Conservation (phyloP, 2,329 filamentous ascomycete genomes). For the Cercospora sp. region DNA sequence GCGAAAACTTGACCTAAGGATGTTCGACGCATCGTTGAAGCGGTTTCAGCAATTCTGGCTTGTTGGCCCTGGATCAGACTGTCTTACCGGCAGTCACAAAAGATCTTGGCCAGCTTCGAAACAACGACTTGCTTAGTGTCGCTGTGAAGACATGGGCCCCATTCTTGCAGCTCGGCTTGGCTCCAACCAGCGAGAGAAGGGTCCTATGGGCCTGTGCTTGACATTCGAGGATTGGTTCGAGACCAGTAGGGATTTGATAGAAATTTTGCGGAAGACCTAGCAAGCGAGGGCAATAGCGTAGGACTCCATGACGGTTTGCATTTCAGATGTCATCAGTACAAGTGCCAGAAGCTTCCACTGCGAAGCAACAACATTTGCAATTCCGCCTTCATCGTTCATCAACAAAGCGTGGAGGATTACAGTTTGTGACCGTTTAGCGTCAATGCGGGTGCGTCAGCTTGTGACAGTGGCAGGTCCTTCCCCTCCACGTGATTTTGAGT, state of each 20-base stretch:
- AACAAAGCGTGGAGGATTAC: neutral
- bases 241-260: neutral
- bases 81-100: neutral
- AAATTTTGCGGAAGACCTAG: neutral
- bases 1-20: neutral
- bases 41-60: neutral
- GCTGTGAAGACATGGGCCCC: neutral
- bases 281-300: neutral
- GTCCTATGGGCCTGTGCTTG: neutral
- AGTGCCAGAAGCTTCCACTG: neutral
- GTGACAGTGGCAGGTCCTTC: neutral
- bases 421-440: neutral
- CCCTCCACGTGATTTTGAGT: neutral
- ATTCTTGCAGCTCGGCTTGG: neutral
- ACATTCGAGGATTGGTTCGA: neutral
- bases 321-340: neutral
- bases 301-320: neutral
- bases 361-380: neutral
- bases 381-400: neutral
- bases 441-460: neutral
- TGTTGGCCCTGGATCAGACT: neutral
- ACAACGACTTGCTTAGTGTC: neutral
- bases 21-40: neutral
- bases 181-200: neutral
- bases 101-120: neutral